Percentiles rank a stretch among this genome's conserved stretches.
Conservation (phyloP, 345 rosid species). For the Luvunga scandens region DNA sequence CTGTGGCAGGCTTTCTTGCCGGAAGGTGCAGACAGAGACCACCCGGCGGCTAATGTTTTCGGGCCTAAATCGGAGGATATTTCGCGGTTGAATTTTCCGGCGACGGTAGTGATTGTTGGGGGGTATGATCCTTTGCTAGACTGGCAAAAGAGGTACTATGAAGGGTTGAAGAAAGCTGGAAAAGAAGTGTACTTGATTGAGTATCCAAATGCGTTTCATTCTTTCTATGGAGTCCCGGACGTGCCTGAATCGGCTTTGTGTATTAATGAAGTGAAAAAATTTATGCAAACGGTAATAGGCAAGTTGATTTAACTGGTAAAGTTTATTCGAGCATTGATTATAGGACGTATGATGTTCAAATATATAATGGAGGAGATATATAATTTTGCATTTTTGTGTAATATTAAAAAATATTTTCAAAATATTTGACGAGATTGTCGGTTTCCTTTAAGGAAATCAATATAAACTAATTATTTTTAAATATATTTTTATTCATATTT, state of each 20-base stretch:
- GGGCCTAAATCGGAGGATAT: conserved; percentile 19
- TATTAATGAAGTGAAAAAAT: conserved; percentile 19
- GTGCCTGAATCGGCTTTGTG: conserved; percentile 26
- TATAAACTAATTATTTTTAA: no score
- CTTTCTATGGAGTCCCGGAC: conserved; percentile 30
- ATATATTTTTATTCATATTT: no score
- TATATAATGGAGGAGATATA: no score
- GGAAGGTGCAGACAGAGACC: conserved; percentile 17
- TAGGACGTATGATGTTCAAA: no score
- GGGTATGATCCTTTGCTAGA: conserved; percentile 40
- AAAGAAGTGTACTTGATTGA: conserved; percentile 30
- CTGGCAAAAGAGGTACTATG: conserved; percentile 39
- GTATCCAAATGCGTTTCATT: conserved; percentile 33
- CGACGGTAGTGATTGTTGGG: conserved; percentile 19
- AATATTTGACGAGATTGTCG: no score
- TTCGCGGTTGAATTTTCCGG: conserved; percentile 19
- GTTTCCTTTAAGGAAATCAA: no score
- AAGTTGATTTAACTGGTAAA: no score
- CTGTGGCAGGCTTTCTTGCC: conserved; percentile 31
- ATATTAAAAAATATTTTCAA: no score
- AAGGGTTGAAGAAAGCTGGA: conserved; percentile 30
- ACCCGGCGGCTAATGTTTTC: conserved; percentile 18
- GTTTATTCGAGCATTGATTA: no score
- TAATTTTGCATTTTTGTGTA: no score
- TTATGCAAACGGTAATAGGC: conserved; percentile 4